Evolutionary conservation across 768 basidiomycete species (phyloP).

Genomic region (Panaeolus cyanescens): DNA sequence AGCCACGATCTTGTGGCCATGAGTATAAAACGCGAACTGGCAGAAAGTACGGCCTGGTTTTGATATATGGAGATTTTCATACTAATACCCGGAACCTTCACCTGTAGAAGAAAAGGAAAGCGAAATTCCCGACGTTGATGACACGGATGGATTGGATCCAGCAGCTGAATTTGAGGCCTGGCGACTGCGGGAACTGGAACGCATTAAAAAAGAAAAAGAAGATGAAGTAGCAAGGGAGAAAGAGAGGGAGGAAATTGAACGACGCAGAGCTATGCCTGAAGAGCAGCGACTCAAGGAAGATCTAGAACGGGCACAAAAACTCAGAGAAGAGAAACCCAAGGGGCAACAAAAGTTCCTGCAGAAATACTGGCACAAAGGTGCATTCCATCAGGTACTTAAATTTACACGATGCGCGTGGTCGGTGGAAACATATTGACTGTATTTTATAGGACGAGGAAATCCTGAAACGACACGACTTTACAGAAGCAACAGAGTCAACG

Average conservation of each 20-base stretch:
- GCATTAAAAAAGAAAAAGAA: slow-evolving; percentile 94
- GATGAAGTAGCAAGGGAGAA: slow-evolving; percentile 78
- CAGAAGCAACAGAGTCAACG: slow-evolving; percentile 86
- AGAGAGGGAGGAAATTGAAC: slow-evolving; percentile 89
- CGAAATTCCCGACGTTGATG: slow-evolving; percentile 85
- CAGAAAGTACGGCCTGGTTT: slow-evolving; percentile 70
- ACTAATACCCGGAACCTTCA: neutral
- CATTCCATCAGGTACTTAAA: slow-evolving; percentile 84
- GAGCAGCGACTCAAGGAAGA: slow-evolving; percentile 93
- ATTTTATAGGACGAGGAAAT: slow-evolving; percentile 77
- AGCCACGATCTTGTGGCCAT: slow-evolving; percentile 94
- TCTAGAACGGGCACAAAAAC: slow-evolving; percentile 79
- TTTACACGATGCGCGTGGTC: neutral
- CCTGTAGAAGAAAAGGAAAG: slow-evolving; percentile 85
- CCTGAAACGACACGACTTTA: slow-evolving; percentile 80
- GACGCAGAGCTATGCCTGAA: slow-evolving; percentile 90
- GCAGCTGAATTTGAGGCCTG: slow-evolving; percentile 92
- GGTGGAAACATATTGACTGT: neutral
- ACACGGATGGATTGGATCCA: slow-evolving; percentile 92
- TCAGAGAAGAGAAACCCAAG: slow-evolving; percentile 86
- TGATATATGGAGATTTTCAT: neutral
- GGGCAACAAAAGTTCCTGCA: slow-evolving; percentile 92
- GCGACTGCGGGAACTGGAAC: slow-evolving; percentile 90
- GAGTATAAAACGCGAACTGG: slow-evolving; percentile 87
- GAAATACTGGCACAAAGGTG: slow-evolving; percentile 99